Conservation (phyloP, 2,329 filamentous ascomycete genomes). For the Trichothecium roseum region DNA sequence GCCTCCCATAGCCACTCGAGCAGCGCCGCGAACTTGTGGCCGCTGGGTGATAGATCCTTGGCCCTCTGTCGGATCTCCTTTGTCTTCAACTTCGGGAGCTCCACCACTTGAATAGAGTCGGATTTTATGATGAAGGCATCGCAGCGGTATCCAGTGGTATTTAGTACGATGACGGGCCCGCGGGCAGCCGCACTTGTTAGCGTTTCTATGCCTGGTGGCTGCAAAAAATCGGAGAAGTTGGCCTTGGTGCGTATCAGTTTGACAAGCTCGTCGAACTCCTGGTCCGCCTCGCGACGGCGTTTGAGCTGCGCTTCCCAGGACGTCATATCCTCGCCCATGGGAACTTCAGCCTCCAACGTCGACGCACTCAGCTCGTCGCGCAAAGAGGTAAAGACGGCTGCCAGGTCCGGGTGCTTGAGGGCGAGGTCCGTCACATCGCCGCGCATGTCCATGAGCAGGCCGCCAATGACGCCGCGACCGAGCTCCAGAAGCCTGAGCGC, state of each 20-base stretch:
- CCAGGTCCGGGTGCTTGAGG: background rate
- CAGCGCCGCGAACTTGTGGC: too few relatives aligned
- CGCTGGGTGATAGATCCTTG: too few relatives aligned
- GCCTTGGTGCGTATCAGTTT: conserved; percentile 7
- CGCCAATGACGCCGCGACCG: conserved; percentile 15
- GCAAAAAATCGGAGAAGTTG: conserved; percentile 16
- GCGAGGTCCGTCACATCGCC: conserved; percentile 3
- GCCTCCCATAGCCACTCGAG: conserved; percentile 21
- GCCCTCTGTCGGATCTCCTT: too few relatives aligned
- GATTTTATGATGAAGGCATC: conserved; percentile 18
- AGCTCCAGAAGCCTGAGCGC: conserved; percentile 13
- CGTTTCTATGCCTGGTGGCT: conserved; percentile 7
- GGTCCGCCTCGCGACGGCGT: background rate
- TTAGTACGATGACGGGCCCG: conserved; percentile 19
- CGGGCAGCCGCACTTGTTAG: conserved; percentile 11
- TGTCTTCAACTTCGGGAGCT: conserved; percentile 8
- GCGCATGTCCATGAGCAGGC: conserved; percentile 11
- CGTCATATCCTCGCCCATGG: too few relatives aligned
- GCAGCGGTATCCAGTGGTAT: conserved; percentile 15
- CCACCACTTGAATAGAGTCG: conserved; percentile 8
- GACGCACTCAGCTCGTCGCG: too few relatives aligned
- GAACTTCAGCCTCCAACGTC: too few relatives aligned
- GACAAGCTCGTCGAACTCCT: conserved; percentile 1
- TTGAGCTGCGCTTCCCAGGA: too few relatives aligned
- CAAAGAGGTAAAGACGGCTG: too few relatives aligned